Conservation (phyloP, 2,329 filamentous ascomycete species). For the Zymoseptoria brevis region DNA sequence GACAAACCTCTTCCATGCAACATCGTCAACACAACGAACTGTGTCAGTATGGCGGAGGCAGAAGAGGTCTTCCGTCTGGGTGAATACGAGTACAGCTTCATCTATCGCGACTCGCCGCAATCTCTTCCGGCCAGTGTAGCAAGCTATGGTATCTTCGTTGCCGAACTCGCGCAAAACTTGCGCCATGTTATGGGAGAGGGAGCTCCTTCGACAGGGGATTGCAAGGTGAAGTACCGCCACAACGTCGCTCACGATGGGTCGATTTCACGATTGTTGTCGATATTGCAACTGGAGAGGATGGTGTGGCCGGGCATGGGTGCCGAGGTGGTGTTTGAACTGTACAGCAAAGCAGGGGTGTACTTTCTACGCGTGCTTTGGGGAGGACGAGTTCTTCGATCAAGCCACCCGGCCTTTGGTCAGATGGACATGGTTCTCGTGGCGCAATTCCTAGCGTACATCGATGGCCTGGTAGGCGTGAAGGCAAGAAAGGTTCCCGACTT, state of each 20-base stretch:
- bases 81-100: slow-evolving; percentile 71
- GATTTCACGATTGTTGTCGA: slow-evolving; percentile 56
- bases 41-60: slow-evolving; percentile 55
- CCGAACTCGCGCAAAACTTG: slow-evolving; percentile 61
- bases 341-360: slow-evolving; percentile 37
- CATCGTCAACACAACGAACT: slow-evolving; percentile 43
- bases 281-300: slow-evolving; percentile 68
- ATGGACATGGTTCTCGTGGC: slow-evolving; percentile 65
- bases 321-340: slow-evolving; percentile 72
- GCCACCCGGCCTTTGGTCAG: slow-evolving; percentile 57
- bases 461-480: slow-evolving; percentile 55
- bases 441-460: slow-evolving; percentile 60
- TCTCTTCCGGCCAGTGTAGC: slow-evolving; percentile 56
- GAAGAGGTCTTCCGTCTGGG: slow-evolving; percentile 67
- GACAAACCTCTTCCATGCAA: slow-evolving; percentile 63
- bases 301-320: slow-evolving; percentile 79
- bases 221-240: slow-evolving; percentile 53
- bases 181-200: slow-evolving; percentile 40
- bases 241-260: slow-evolving; percentile 77
- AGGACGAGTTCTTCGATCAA: slow-evolving; percentile 58
- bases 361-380: slow-evolving; percentile 65
- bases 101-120: slow-evolving; percentile 59
- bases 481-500: slow-evolving; percentile 37
- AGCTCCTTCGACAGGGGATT: slow-evolving; percentile 20
- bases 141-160: slow-evolving; percentile 65